Evolutionary conservation across 2,329 filamentous ascomycete species (phyloP).

Genomic region (Aspergillus sojae): DNA sequence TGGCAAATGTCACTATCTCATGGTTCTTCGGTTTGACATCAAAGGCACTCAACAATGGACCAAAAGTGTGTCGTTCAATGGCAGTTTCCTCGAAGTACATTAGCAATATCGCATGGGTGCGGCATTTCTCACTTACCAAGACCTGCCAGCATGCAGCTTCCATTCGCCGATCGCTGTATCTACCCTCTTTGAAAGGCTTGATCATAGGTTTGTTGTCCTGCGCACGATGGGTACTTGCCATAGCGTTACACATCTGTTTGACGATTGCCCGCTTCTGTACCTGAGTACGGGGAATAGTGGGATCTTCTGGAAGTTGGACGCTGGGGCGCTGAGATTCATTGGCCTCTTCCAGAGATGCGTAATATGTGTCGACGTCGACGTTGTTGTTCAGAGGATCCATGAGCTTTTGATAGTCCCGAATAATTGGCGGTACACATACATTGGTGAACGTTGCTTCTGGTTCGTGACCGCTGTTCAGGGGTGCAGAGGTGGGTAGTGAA

Average conservation of each 20-base stretch:
- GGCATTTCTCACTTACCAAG: conserved; percentile 22
- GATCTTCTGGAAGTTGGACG: conserved; percentile 16
- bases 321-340: conserved; percentile 7
- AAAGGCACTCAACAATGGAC: conserved; percentile 29
- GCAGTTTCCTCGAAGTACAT: conserved; percentile 21
- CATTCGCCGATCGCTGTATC: conserved; percentile 27
- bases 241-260: conserved; percentile 33
- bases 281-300: conserved; percentile 28
- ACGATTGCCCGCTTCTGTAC: conserved; percentile 30
- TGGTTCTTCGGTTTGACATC: conserved; percentile 26
- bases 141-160: conserved; percentile 39
- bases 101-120: not conserved
- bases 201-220: conserved; percentile 37
- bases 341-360: conserved; percentile 24
- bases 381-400: conserved; percentile 13
- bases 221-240: conserved; percentile 31
- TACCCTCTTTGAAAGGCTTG: conserved; percentile 30
- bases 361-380: conserved; percentile 16
- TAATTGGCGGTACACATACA: not conserved
- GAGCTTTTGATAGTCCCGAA: conserved; percentile 6
- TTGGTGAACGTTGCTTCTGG: not conserved
- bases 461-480: not conserved
- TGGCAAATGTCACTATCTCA: conserved; percentile 24
- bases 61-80: conserved; percentile 28
- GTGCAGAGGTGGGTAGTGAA: not conserved